Conservation (phyloP, 2,329 filamentous ascomycete species). For the Xylariaceae sp. region DNA sequence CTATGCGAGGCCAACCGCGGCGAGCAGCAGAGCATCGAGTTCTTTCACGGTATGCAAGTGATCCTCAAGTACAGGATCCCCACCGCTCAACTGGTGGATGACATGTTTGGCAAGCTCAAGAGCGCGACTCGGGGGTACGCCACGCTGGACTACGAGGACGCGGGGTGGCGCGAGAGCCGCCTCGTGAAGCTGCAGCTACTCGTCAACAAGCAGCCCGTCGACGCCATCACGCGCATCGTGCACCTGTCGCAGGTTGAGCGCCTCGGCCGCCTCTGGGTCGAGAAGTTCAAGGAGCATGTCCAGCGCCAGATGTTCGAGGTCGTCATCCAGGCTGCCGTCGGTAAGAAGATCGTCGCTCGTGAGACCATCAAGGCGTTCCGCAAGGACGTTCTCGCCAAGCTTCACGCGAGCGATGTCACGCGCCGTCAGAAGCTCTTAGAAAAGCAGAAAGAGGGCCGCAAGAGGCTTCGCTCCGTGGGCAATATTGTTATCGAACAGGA, state of each 20-base stretch:
- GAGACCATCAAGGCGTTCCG: constrained; percentile 96
- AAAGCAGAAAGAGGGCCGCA: constrained; percentile 94
- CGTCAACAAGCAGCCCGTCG: constrained; percentile 90
- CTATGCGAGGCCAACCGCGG: constrained; percentile 90
- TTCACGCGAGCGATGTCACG: constrained; percentile 87
- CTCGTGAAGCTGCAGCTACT: constrained; percentile 90
- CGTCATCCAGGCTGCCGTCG: constrained; percentile 88
- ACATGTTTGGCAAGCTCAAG: constrained; percentile 96
- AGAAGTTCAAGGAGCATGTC: constrained; percentile 96
- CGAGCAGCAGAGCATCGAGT: constrained; percentile 83
- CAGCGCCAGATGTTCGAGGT: constrained; percentile 97
- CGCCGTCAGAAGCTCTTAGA: constrained; percentile 85
- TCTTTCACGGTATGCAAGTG: constrained; percentile 89
- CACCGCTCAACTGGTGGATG: constrained; percentile 87
- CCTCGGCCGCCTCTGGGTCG: constrained; percentile 84
- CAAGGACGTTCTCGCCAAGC: constrained; percentile 90
- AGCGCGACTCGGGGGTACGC: constrained; percentile 93
- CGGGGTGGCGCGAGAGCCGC: constrained; percentile 78
- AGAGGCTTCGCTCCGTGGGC: constrained; percentile 80
- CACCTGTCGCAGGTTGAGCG: constrained; percentile 80
- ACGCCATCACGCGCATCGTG: constrained; percentile 89
- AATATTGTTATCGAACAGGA: constrained; percentile 97
- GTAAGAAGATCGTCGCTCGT: constrained; percentile 80
- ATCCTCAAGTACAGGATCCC: constrained; percentile 93
- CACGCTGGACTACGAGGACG: constrained; percentile 94